Base-by-base conservation (phyloP, 1,139 yeast genomes). In the Candida tropicalis region DNA sequence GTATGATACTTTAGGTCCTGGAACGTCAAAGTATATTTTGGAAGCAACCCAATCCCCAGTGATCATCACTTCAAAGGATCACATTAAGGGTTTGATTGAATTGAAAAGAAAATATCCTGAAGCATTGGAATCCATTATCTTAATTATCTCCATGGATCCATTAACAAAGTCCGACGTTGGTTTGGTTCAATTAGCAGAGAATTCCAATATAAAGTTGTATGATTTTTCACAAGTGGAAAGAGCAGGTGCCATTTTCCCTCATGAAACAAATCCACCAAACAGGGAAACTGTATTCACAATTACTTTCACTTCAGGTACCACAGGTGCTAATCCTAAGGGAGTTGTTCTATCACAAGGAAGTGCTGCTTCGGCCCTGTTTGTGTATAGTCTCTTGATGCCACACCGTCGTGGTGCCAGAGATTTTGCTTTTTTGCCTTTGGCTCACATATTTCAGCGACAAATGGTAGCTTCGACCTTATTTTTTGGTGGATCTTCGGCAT, bases 231-330 rank as follows among this genome's bases (percentile, higher is more conserved):
- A 66, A 51, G 65, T 69, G 36, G 62, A 63, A 41, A 55, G 56
- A 12, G 50, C 60, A 17, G 69, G 68, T 18, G 53, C 54, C 39
- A 45, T 61, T 27, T 60, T 62, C 41, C 66, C 66, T 6, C 36
- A 51, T 1, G 39, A 43, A 15, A 58, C 56, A 43, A 50, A 62
- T 26, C 57, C 64, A 4, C 73, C 75, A 12, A 50, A 38, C 4
- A 59, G 65, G 2, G 59, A 61, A 8, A 56, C 70, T 1, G 45
- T 67, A 24, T 70, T 59, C 47, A 68, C 77, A 27, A 66, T 71
- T 38, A 68, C 73, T 33, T 70, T 68, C 45, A 70, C 75, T 16
- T 68, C 73, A 2, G 76, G 76, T 15, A 70, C 76, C 8, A 68
- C 75, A 5, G 76, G 76, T 2, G 51, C 70, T 5, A 58, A 60